Conservation (phyloP, 257 asterid genomes). For the Penstemon davidsonii region DNA sequence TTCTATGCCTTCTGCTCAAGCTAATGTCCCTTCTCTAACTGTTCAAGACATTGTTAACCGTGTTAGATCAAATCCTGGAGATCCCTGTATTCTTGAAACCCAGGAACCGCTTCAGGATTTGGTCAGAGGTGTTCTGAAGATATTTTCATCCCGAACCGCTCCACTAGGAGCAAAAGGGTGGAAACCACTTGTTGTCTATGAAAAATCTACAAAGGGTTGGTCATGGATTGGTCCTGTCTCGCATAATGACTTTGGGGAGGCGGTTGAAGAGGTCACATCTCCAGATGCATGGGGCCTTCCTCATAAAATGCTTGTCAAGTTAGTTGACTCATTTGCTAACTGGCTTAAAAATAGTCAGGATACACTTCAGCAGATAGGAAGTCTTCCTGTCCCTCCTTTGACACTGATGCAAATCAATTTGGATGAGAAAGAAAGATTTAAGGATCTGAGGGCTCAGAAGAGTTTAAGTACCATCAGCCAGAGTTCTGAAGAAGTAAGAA, state of each 20-base stretch:
- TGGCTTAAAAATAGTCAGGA: slow-evolving; percentile 99
- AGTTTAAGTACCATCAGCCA: slow-evolving; percentile 84
- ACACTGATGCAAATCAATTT: slow-evolving; percentile 68
- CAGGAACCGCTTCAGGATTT: slow-evolving; percentile 98
- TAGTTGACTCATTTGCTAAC: slow-evolving; percentile 92
- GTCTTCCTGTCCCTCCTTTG: slow-evolving; percentile 92
- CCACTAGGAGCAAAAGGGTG: slow-evolving; percentile 99
- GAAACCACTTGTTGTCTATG: slow-evolving; percentile 88
- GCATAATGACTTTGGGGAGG: slow-evolving; percentile 53
- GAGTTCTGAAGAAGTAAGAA: slow-evolving; percentile 87
- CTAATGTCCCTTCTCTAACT: slow-evolving; percentile 62
- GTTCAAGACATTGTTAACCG: slow-evolving; percentile 86
- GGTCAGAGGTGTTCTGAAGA: slow-evolving; percentile 90
- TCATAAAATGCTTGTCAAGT: slow-evolving; percentile 91
- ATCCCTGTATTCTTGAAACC: slow-evolving; percentile 93
- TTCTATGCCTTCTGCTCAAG: slow-evolving; percentile 48
- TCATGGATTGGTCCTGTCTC: slow-evolving; percentile 86
- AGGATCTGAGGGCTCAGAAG: slow-evolving; percentile 97
- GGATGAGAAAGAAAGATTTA: slow-evolving; percentile 96
- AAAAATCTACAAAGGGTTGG: slow-evolving; percentile 81
- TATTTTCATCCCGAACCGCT: slow-evolving; percentile 86
- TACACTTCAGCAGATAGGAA: slow-evolving; percentile 94
- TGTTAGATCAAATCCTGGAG: slow-evolving; percentile 85
- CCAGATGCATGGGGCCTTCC: slow-evolving; percentile 98
- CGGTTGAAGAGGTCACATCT: slow-evolving; percentile 77